These are phyloP conservation scores for Pseudogymnoascus sp. DNA, from an alignment of 2,329 filamentous ascomycete species.

Conservation along the genomic window DNA sequence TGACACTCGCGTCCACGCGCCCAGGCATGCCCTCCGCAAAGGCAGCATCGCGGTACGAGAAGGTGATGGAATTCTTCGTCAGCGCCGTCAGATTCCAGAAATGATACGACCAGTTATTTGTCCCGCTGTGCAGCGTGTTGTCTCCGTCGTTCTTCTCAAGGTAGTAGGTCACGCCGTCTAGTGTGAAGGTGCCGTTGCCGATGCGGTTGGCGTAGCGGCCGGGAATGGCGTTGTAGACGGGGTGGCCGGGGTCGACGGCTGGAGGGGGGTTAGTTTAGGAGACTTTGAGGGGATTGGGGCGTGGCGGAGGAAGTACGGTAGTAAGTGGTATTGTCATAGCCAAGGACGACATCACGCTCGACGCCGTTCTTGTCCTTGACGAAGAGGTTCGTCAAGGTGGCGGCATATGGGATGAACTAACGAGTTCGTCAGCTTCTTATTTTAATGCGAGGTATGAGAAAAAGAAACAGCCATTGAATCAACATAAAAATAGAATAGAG, in stretches of 20 bases:
- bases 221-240: conserved; percentile 51
- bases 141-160: conserved; percentile 45
- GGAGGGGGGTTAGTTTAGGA: background rate
- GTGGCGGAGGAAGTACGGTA: conserved; percentile 33
- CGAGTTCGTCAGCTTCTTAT: conserved; percentile 13
- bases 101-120: conserved; percentile 54
- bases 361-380: conserved; percentile 53
- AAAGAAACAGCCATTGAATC: background rate
- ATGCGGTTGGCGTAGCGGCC: conserved; percentile 58
- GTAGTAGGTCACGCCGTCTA: conserved; percentile 43
- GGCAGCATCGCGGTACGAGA: conserved; percentile 52
- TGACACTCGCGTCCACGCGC: conserved; percentile 50
- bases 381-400: conserved; percentile 53
- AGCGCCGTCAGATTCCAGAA: conserved; percentile 52
- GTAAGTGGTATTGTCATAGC: conserved; percentile 51
- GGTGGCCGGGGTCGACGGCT: conserved; percentile 40
- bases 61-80: conserved; percentile 51
- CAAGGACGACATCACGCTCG: conserved; percentile 54
- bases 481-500: background rate
- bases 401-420: conserved; percentile 47
- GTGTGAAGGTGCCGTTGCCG: conserved; percentile 43
- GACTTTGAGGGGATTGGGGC: conserved; percentile 20
- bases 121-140: conserved; percentile 50
- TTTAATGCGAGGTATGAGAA: too few species aligned
- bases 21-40: conserved; percentile 53